Evolutionary conservation across 805 yeast species (phyloP).

Genomic region (Candida broadrunensis): DNA sequence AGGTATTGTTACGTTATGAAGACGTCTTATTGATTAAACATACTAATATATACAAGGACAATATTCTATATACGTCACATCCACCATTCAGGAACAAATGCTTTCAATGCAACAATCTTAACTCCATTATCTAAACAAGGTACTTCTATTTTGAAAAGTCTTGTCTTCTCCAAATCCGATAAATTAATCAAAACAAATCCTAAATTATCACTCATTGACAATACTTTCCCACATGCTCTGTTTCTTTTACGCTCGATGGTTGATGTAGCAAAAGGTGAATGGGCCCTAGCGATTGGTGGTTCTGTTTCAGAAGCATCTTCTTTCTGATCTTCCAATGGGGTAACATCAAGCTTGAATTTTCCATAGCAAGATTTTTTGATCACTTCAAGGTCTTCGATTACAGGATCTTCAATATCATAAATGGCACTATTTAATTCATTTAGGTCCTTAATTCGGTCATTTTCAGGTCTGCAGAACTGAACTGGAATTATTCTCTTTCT

Average conservation of each 20-base stretch:
- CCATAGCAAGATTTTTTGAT: slow-evolving; percentile 10
- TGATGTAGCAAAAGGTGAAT: slow-evolving; percentile 41
- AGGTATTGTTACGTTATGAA: too few species aligned
- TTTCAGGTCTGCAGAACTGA: slow-evolving; percentile 23
- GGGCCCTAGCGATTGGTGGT: slow-evolving; percentile 11
- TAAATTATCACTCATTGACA: slow-evolving; percentile 52
- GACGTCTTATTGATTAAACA: too few species aligned
- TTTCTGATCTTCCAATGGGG: slow-evolving; percentile 18
- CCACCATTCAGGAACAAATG: slow-evolving; percentile 74
- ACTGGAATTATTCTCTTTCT: slow-evolving; percentile 79
- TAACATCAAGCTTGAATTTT: slow-evolving; percentile 13
- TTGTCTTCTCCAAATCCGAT: slow-evolving; percentile 44
- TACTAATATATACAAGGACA: too few species aligned
- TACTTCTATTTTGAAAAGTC: slow-evolving; percentile 26
- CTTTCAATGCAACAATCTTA: slow-evolving; percentile 43
- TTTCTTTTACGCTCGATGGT: slow-evolving; percentile 30
- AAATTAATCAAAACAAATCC: slow-evolving; percentile 64
- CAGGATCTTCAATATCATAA: slow-evolving; percentile 14
- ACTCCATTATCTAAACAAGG: slow-evolving; percentile 19
- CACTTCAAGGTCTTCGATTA: slow-evolving; percentile 12
- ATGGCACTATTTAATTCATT: slow-evolving; percentile 10
- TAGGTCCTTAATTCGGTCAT: slow-evolving; percentile 5
- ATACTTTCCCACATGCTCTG: slow-evolving; percentile 55
- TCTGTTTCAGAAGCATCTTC: slow-evolving; percentile 5
- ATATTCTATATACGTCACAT: slow-evolving; percentile 36